phyloP scores from a whole-genome alignment of 1,284 basidiomycete genomes.

The Gomphus bonarii region DNA sequence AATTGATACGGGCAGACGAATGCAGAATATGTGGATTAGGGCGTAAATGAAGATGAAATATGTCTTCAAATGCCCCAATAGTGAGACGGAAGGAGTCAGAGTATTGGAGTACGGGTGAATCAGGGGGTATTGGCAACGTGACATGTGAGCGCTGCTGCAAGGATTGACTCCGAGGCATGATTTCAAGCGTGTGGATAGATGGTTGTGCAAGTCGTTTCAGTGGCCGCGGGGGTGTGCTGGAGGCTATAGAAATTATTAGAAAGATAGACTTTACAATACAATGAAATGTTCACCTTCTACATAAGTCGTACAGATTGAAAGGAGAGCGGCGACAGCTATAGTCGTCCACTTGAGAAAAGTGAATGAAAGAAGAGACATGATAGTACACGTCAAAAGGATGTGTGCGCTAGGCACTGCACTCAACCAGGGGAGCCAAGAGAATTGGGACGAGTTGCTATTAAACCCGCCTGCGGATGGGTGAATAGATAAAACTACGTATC shows the following conservation, averaged over 20 bases:
- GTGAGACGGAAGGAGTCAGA: slow-evolving; percentile 58
- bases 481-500: not conserved
- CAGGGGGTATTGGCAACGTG: slow-evolving; percentile 22
- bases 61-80: slow-evolving; percentile 52
- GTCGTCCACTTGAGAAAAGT: not conserved
- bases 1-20: slow-evolving; percentile 60
- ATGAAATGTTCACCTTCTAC: not conserved
- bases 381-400: not conserved
- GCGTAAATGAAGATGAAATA: slow-evolving; percentile 55
- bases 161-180: slow-evolving; percentile 42
- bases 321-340: not conserved
- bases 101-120: slow-evolving; percentile 38
- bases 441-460: not conserved
- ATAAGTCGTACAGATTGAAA: not conserved
- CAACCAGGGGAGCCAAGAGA: not conserved
- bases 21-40: slow-evolving; percentile 73
- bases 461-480: slow-evolving; percentile 2
- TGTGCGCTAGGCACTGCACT: not conserved
- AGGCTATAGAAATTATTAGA: slow-evolving; percentile 25
- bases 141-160: slow-evolving; percentile 21
- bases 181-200: slow-evolving; percentile 49
- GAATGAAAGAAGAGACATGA: not conserved
- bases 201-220: slow-evolving; percentile 50
- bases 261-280: not conserved
- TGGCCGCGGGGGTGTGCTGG: slow-evolving; percentile 41